phyloP scores from a whole-genome alignment of 768 basidiomycete species.

The Termitomyces sp. region DNA sequence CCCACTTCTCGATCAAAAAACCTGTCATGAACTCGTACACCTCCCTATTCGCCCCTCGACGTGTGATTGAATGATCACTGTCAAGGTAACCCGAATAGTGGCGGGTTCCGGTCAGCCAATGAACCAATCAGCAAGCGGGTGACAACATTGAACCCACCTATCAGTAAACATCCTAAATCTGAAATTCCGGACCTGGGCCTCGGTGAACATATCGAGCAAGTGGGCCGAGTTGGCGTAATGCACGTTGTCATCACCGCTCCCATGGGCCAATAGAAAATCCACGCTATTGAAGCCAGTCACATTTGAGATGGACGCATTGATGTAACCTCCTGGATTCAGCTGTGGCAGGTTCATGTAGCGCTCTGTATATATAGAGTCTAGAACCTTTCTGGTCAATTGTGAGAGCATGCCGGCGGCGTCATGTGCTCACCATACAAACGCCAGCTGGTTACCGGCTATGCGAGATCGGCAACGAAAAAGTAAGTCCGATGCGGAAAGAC shows the following conservation, averaged over 20 bases:
- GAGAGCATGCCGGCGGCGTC: background rate
- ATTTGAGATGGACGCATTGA: slow-evolving; percentile 82
- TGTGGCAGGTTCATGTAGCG: slow-evolving; percentile 90
- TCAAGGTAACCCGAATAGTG: slow-evolving; percentile 3
- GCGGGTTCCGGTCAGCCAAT: slow-evolving; percentile 15
- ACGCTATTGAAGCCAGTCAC: slow-evolving; percentile 82
- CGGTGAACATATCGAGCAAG: slow-evolving; percentile 89
- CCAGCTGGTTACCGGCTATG: slow-evolving; percentile 86
- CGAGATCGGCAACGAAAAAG: background rate
- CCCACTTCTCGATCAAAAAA: slow-evolving; percentile 92
- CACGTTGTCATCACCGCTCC: slow-evolving; percentile 95
- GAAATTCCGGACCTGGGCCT: slow-evolving; percentile 63
- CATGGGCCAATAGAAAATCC: slow-evolving; percentile 85
- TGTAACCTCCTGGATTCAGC: slow-evolving; percentile 81
- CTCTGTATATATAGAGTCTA: slow-evolving; percentile 96
- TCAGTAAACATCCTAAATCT: slow-evolving; percentile 97
- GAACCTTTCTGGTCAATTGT: slow-evolving; percentile 2
- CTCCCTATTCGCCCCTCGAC: slow-evolving; percentile 76
- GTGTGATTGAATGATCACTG: slow-evolving; percentile 78
- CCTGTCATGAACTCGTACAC: slow-evolving; percentile 81
- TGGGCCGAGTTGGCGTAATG: slow-evolving; percentile 91
- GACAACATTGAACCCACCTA: slow-evolving; percentile 47
- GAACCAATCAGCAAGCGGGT: slow-evolving; percentile 8
- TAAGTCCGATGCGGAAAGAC: slow-evolving; percentile 1
- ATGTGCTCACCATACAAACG: slow-evolving; percentile 59